phyloP scores from a whole-genome alignment of 192 early-diverging fungal species.

The Entophlyctis luteolus region DNA sequence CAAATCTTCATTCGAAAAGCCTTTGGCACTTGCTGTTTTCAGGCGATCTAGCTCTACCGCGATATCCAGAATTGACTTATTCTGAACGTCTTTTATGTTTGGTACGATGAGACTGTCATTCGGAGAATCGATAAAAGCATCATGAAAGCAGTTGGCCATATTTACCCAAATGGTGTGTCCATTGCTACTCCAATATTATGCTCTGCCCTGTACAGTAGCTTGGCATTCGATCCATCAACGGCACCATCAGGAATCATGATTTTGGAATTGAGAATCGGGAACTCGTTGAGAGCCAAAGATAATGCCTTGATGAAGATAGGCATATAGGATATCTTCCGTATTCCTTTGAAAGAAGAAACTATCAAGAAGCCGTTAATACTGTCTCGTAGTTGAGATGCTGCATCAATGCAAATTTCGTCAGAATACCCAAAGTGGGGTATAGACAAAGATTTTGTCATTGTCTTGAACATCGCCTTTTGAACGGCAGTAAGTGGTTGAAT shows the following conservation, averaged over 20 bases:
- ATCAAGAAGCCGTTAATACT: conserved; percentile 64
- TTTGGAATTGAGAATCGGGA: conserved; percentile 81
- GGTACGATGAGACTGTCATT: conserved; percentile 74
- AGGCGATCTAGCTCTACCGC: conserved; percentile 78
- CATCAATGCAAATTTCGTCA: conserved; percentile 81
- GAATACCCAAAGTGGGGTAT: conserved; percentile 96
- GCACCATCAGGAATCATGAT: conserved; percentile 38
- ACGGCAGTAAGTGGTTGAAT: conserved; percentile 70
- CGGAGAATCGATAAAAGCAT: conserved; percentile 1
- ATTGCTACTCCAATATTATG: conserved; percentile 96
- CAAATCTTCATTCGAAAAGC: conserved; percentile 67
- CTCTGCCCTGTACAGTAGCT: conserved; percentile 66
- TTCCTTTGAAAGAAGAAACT: conserved; percentile 41
- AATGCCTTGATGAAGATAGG: conserved; percentile 93
- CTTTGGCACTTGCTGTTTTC: conserved; percentile 58
- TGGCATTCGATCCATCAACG: conserved; percentile 42
- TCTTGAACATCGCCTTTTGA: conserved; percentile 95
- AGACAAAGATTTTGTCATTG: conserved; percentile 84
- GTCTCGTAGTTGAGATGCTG: conserved; percentile 57
- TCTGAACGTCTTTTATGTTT: conserved; percentile 87
- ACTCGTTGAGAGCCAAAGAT: conserved; percentile 73
- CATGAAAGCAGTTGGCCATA: background rate
- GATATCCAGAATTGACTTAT: conserved; percentile 83
- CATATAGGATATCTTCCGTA: conserved; percentile 80
- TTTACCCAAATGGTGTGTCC: conserved; percentile 88